phyloP scores from a whole-genome alignment of 177 flowering plant genomes.

The Vitis hybrid region DNA sequence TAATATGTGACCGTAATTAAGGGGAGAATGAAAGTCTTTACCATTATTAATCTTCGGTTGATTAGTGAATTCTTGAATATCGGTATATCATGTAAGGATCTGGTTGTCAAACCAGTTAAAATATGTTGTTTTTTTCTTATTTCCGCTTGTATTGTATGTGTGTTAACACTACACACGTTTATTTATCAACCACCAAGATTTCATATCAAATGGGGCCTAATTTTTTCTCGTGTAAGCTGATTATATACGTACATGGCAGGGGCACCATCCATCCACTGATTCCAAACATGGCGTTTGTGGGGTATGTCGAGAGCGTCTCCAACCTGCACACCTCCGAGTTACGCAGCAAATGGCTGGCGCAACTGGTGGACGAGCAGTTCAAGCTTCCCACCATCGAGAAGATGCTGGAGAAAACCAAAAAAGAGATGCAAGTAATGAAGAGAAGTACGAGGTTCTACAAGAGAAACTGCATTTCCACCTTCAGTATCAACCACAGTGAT shows the following conservation, averaged over 20 bases:
- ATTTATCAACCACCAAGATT: too few relatives aligned
- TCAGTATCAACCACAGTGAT: conserved; percentile 80
- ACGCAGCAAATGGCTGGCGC: conserved; percentile 77
- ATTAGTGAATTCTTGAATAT: too few relatives aligned
- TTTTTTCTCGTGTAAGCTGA: too few relatives aligned
- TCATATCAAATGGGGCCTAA: too few relatives aligned
- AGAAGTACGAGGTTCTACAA: conserved; percentile 80
- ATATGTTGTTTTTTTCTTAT: too few relatives aligned
- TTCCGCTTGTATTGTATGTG: too few relatives aligned
- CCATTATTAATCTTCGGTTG: too few relatives aligned
- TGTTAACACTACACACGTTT: too few relatives aligned
- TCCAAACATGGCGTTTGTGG: conserved; percentile 90
- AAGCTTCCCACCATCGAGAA: conserved; percentile 67
- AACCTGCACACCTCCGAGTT: conserved; percentile 80
- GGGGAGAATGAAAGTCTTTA: too few relatives aligned
- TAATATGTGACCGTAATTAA: too few relatives aligned
- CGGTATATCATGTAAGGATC: too few relatives aligned
- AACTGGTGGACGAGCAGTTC: conserved; percentile 56
- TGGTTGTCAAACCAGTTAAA: too few relatives aligned
- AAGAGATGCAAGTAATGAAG: conserved; percentile 69
- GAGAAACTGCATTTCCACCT: conserved; percentile 85
- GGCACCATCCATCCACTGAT: conserved; percentile 89
- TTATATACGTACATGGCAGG: conserved; percentile 27
- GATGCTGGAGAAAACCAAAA: conserved; percentile 59
- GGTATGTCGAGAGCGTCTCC: conserved; percentile 77